These are phyloP conservation scores for Simmondsia chinensis DNA, from an alignment of 148 eudicot species.

Conservation along the genomic window DNA sequence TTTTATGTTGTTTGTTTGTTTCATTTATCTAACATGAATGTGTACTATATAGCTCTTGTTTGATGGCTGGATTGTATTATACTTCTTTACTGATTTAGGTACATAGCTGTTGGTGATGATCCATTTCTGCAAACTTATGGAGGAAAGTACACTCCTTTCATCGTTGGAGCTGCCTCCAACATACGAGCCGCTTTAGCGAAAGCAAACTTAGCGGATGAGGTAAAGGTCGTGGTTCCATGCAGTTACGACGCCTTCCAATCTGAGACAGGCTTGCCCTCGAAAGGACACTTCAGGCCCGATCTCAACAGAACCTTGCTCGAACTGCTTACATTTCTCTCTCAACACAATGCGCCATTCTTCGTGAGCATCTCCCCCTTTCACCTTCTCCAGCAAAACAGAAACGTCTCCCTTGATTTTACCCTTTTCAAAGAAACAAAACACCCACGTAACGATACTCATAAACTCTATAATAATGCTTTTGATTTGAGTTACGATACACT, in stretches of 20 bases:
- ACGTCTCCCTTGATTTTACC: slow-evolving; percentile 60
- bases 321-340: slow-evolving; percentile 54
- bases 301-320: slow-evolving; percentile 71
- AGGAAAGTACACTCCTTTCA: slow-evolving; percentile 45
- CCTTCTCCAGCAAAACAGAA: slow-evolving; percentile 45
- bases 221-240: slow-evolving; percentile 74
- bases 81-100: slow-evolving; percentile 33
- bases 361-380: slow-evolving; percentile 60
- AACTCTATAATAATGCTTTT: slow-evolving; percentile 49
- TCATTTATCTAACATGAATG: background rate
- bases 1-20: background rate
- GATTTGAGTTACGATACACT: slow-evolving; percentile 64
- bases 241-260: slow-evolving; percentile 63
- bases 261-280: slow-evolving; percentile 59
- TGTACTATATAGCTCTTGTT: background rate
- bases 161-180: slow-evolving; percentile 71
- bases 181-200: slow-evolving; percentile 56
- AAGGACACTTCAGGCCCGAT: slow-evolving; percentile 60
- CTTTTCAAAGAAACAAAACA: slow-evolving; percentile 52
- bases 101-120: slow-evolving; percentile 74
- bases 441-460: slow-evolving; percentile 47
- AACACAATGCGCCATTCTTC: slow-evolving; percentile 61
- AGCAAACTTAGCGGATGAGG: slow-evolving; percentile 52
- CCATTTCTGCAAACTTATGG: slow-evolving; percentile 70
- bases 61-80: background rate